Evolutionary conservation across 345 rosid genomes (phyloP).

Genomic region (Gossypium anomalum): DNA sequence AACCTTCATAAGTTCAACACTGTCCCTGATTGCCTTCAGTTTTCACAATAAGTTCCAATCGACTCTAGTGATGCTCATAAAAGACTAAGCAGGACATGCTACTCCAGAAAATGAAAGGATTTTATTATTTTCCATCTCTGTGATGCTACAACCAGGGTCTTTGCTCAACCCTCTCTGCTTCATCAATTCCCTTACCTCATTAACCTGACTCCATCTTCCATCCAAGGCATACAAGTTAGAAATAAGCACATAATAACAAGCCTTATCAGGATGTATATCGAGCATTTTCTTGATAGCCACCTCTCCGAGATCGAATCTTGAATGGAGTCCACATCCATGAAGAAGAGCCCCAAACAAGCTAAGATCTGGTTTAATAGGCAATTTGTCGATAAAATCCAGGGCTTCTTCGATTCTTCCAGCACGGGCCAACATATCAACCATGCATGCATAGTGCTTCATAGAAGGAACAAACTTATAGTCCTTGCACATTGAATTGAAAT

Average conservation of each 20-base stretch:
- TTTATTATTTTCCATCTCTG: slow-evolving; percentile 38
- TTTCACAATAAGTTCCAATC: background rate
- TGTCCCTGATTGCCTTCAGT: background rate
- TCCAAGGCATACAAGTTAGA: slow-evolving; percentile 74
- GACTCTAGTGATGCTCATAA: background rate
- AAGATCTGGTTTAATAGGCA: slow-evolving; percentile 63
- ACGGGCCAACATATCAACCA: slow-evolving; percentile 83
- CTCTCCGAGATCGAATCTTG: slow-evolving; percentile 84
- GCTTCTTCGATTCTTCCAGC: slow-evolving; percentile 89
- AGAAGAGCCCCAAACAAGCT: slow-evolving; percentile 72
- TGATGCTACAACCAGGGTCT: slow-evolving; percentile 47
- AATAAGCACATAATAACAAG: slow-evolving; percentile 74
- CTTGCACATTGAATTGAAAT: slow-evolving; percentile 53
- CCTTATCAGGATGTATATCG: slow-evolving; percentile 54
- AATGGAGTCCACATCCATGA: slow-evolving; percentile 81
- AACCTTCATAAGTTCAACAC: background rate
- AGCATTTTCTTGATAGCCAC: slow-evolving; percentile 58
- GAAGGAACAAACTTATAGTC: slow-evolving; percentile 63
- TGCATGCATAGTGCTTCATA: slow-evolving; percentile 67
- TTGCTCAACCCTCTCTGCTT: slow-evolving; percentile 56
- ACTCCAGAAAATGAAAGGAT: slow-evolving; percentile 21
- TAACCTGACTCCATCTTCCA: slow-evolving; percentile 80
- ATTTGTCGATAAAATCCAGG: slow-evolving; percentile 52
- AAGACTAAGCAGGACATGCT: slow-evolving; percentile 24
- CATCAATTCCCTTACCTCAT: slow-evolving; percentile 65